Conservation (phyloP, 495 filamentous ascomycete species). For the Thermothielavioides terrestris region DNA sequence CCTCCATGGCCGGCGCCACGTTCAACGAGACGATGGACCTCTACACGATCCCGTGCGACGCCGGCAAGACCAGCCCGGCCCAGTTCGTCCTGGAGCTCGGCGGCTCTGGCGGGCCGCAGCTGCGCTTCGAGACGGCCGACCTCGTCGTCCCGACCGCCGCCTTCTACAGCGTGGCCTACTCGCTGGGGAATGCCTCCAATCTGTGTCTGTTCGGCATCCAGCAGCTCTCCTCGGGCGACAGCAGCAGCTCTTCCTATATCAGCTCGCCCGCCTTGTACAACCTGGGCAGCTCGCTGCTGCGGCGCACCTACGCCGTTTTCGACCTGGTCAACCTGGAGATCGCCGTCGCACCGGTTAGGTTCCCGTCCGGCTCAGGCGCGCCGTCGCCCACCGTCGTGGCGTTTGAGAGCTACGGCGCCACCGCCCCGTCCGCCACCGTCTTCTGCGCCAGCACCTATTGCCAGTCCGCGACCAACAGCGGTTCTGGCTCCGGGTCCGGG, state of each 20-base stretch:
- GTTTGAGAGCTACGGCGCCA: constrained; percentile 22
- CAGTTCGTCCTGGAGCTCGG: constrained; percentile 50
- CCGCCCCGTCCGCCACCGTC: constrained; percentile 18
- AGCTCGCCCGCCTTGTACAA: constrained; percentile 44
- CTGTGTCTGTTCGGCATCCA: constrained; percentile 62
- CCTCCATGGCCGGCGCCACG: constrained; percentile 48
- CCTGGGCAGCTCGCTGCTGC: constrained; percentile 74
- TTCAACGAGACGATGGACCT: constrained; percentile 33
- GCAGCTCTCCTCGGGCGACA: not conserved
- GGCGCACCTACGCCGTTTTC: constrained; percentile 77
- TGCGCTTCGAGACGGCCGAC: constrained; percentile 57
- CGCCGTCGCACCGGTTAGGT: constrained; percentile 63
- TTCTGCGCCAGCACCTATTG: constrained; percentile 4
- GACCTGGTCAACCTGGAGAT: constrained; percentile 71
- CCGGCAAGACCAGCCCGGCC: constrained; percentile 43
- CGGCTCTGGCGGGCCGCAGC: constrained; percentile 41
- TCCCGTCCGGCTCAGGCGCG: constrained; percentile 39
- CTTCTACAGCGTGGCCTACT: not conserved
- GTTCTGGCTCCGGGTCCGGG: not conserved
- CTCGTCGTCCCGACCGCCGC: constrained; percentile 46
- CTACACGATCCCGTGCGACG: constrained; percentile 56
- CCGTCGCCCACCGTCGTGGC: constrained; percentile 22
- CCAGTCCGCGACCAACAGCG: not conserved
- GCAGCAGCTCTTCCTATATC: constrained; percentile 33
- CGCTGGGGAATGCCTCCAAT: constrained; percentile 1